Evolutionary conservation across 1,284 basidiomycete genomes (phyloP).

Genomic region (Coriolopsis trogii): DNA sequence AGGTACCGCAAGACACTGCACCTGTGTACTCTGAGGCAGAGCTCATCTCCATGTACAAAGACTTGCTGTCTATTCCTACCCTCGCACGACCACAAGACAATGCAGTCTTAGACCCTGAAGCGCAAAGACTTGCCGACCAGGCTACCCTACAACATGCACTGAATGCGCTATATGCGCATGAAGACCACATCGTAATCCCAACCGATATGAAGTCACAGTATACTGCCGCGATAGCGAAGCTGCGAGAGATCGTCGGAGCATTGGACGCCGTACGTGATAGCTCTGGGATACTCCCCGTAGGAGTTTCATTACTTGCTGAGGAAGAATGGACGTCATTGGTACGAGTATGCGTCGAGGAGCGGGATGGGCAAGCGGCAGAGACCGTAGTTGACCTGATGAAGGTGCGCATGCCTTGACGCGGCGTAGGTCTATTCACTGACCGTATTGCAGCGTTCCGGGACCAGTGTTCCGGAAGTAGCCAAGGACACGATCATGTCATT

Average conservation of each 20-base stretch:
- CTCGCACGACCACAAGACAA: conserved; percentile 16
- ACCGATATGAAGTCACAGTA: conserved; percentile 11
- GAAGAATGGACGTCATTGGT: conserved; percentile 58
- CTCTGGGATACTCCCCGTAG: not conserved
- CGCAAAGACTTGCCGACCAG: conserved; percentile 4
- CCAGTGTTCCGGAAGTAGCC: conserved; percentile 41
- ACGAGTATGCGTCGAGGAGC: conserved; percentile 35
- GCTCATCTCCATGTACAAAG: conserved; percentile 52
- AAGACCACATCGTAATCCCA: conserved; percentile 7
- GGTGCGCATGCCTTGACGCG: conserved; percentile 45
- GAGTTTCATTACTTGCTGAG: conserved; percentile 40
- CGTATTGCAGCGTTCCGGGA: conserved; percentile 40
- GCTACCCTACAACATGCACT: conserved; percentile 5
- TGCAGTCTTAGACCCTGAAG: conserved; percentile 3
- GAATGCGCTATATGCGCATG: conserved; percentile 14
- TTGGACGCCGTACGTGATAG: conserved; percentile 1
- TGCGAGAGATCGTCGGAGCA: conserved; percentile 19
- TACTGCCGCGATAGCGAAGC: conserved; percentile 15
- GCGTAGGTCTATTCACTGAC: not conserved
- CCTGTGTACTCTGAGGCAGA: conserved; percentile 52
- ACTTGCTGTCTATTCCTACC: conserved; percentile 48
- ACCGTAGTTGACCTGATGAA: conserved; percentile 48
- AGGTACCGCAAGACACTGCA: not conserved
- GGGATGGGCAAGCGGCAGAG: conserved; percentile 40
- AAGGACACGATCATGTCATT: conserved; percentile 50